These are phyloP conservation scores for Acanthamoeba comandoni DNA, from an alignment of 208 protist species.

Conservation along the genomic window DNA sequence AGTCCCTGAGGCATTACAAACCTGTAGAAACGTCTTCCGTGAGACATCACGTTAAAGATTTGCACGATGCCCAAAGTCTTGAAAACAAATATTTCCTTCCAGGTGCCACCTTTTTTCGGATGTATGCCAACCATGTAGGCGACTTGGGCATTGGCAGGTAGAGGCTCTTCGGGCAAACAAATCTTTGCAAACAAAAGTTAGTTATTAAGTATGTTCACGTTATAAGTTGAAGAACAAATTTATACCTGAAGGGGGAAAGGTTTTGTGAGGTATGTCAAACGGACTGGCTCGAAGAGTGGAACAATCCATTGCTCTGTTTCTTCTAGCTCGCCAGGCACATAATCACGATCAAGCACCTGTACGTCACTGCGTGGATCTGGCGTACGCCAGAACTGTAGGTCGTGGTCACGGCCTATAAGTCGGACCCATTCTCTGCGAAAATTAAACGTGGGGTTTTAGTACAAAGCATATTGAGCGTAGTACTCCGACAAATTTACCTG, in stretches of 20 bases:
- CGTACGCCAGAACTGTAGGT: constrained; percentile 84
- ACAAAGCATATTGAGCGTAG: too few species aligned
- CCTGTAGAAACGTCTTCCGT: constrained; percentile 83
- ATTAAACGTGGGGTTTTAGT: too few species aligned
- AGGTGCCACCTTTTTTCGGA: constrained; percentile 75
- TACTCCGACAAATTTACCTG: neutral
- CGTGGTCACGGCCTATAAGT: constrained; percentile 85
- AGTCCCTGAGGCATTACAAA: too few species aligned
- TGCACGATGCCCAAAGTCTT: constrained; percentile 70
- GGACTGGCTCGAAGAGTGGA: constrained; percentile 83
- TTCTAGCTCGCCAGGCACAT: constrained; percentile 84
- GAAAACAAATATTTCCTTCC: constrained; percentile 83
- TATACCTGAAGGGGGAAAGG: constrained; percentile 70
- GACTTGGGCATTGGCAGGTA: constrained; percentile 71
- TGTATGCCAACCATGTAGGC: constrained; percentile 76
- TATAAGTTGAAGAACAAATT: neutral
- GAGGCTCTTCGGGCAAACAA: constrained; percentile 77
- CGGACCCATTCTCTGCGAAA: constrained; percentile 74
- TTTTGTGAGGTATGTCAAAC: constrained; percentile 74
- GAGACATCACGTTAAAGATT: constrained; percentile 82
- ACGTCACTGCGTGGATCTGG: constrained; percentile 74
- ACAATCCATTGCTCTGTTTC: constrained; percentile 82
- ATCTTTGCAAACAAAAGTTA: constrained; percentile 54
- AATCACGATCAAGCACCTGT: constrained; percentile 75
- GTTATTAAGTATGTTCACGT: neutral